phyloP scores from a whole-genome alignment of 352 stramenopile species.

The Aphanomyces euteiches region DNA sequence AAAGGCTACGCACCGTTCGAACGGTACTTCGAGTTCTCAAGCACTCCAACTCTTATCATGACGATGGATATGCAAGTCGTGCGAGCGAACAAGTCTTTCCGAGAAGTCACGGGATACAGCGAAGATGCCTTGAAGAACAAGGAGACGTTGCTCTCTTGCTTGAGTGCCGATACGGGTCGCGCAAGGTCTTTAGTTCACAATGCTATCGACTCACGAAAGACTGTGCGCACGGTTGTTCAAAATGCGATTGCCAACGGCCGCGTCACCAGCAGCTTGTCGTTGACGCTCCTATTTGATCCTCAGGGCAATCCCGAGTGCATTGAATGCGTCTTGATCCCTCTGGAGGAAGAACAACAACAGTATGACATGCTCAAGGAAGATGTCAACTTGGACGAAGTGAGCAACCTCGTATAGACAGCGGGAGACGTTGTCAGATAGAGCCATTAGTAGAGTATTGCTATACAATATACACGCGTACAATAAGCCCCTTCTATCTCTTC shows the following conservation, averaged over 20 bases:
- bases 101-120: conserved; percentile 36
- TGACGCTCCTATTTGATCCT: conserved; percentile 29
- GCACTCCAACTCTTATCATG: conserved; percentile 52
- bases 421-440: background rate
- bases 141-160: conserved; percentile 46
- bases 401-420: conserved; percentile 27
- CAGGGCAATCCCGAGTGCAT: conserved; percentile 29
- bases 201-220: conserved; percentile 29
- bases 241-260: conserved; percentile 28
- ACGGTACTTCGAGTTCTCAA: conserved; percentile 63
- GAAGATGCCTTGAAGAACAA: conserved; percentile 56
- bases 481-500: background rate
- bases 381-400: conserved; percentile 29
- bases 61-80: conserved; percentile 51
- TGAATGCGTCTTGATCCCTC: conserved; percentile 27
- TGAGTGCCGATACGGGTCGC: conserved; percentile 42
- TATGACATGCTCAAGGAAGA: conserved; percentile 33
- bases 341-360: conserved; percentile 28
- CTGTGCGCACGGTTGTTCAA: conserved; percentile 27
- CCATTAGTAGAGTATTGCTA: conserved; percentile 21
- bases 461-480: conserved; percentile 26
- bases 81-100: conserved; percentile 56
- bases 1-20: conserved; percentile 42
- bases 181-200: conserved; percentile 26
- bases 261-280: conserved; percentile 28